A percentile compares a stretch with the other conserved stretches of the same genome.
These are phyloP conservation scores for Saturnispora ahearnii DNA, from an alignment of 805 yeast species.

Conservation along the genomic window DNA sequence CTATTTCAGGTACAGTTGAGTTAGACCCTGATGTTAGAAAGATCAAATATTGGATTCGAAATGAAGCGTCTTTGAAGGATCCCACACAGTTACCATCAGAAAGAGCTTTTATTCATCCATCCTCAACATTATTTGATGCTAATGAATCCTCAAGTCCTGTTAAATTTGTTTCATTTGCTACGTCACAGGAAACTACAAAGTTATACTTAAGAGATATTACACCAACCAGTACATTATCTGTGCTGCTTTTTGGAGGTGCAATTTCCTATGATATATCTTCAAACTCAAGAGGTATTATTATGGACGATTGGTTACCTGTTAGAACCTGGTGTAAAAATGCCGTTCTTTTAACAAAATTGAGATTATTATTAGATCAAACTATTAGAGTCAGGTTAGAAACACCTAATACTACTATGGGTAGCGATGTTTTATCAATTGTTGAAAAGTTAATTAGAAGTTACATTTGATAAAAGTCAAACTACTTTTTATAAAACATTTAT, in stretches of 20 bases:
- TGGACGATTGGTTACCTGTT: constrained; percentile 85
- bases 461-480: constrained; percentile 2
- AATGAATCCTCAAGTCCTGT: constrained; percentile 20
- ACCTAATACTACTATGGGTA: constrained; percentile 21
- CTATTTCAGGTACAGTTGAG: constrained; percentile 72
- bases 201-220: constrained; percentile 68
- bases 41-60: constrained; percentile 65
- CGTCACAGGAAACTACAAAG: constrained; percentile 54
- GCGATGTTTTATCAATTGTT: constrained; percentile 32
- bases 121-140: constrained; percentile 56
- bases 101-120: constrained; percentile 80
- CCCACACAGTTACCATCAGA: constrained; percentile 41
- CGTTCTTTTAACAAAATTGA: constrained; percentile 64
- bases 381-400: constrained; percentile 46
- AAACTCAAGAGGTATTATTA: constrained; percentile 72
- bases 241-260: constrained; percentile 75
- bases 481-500: not conserved
- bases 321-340: constrained; percentile 94
- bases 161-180: constrained; percentile 51
- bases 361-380: constrained; percentile 56
- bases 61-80: constrained; percentile 39
- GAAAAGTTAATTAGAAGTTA: constrained; percentile 28
- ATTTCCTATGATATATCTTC: constrained; percentile 47
- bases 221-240: constrained; percentile 64
- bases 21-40: constrained; percentile 74